These are phyloP conservation scores for Barnettozyma populi DNA, from an alignment of 805 yeast genomes.

Conservation along the genomic window DNA sequence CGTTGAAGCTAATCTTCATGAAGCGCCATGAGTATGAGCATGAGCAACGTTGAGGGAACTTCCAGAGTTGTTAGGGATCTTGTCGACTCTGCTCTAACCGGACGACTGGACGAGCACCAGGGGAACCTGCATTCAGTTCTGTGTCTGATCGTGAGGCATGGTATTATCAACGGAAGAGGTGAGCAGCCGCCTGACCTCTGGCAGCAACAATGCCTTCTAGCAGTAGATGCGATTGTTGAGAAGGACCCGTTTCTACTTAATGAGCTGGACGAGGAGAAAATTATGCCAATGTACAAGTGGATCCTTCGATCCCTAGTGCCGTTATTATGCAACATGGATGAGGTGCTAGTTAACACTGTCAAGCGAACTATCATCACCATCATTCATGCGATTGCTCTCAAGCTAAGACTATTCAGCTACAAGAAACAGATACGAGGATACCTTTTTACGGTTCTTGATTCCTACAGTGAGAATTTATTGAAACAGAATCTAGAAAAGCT, in stretches of 20 bases:
- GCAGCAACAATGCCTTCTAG: constrained; percentile 17
- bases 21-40: no score
- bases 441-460: constrained; percentile 14
- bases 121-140: constrained; percentile 18
- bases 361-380: constrained; percentile 19
- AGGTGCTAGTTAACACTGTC: constrained; percentile 13
- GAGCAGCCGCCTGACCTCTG: constrained; percentile 9
- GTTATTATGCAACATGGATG: constrained; percentile 12
- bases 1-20: not conserved
- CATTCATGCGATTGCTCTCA: constrained; percentile 17
- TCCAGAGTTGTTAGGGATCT: not conserved
- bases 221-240: constrained; percentile 21
- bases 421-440: constrained; percentile 15
- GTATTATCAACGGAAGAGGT: constrained; percentile 13
- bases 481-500: constrained; percentile 14
- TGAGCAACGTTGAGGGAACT: not conserved
- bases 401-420: constrained; percentile 18
- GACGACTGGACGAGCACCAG: constrained; percentile 13
- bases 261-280: constrained; percentile 7
- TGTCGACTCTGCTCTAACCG: not conserved
- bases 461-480: constrained; percentile 11
- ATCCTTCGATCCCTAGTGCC: constrained; percentile 19
- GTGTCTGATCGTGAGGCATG: constrained; percentile 20
- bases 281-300: constrained; percentile 15
- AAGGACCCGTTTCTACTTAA: constrained; percentile 18